These are phyloP conservation scores for Mortierella sp. DNA, from an alignment of 371 early-diverging fungal species.

Conservation along the genomic window DNA sequence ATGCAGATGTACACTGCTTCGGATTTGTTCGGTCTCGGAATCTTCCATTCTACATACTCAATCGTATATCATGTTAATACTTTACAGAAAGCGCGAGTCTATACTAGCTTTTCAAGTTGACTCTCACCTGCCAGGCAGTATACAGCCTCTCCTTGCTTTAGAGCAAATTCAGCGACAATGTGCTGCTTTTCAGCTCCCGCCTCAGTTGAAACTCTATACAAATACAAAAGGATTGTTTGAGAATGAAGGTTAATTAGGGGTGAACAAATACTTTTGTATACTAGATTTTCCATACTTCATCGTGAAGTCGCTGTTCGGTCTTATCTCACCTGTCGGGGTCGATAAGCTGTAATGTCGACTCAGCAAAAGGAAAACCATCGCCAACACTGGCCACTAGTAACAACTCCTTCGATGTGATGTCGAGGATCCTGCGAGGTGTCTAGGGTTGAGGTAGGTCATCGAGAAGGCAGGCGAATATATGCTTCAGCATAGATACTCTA, in stretches of 20 bases:
- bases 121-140: slow-evolving; percentile 32
- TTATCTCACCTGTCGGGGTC: slow-evolving; percentile 30
- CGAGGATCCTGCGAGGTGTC: slow-evolving; percentile 46
- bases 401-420: slow-evolving; percentile 33
- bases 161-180: slow-evolving; percentile 18
- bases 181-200: slow-evolving; percentile 19
- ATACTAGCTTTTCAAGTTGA: neutral
- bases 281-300: too few species aligned
- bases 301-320: neutral
- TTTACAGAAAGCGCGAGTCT: neutral
- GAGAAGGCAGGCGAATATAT: too few species aligned
- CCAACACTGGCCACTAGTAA: slow-evolving; percentile 31
- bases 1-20: slow-evolving; percentile 40
- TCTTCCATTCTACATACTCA: slow-evolving; percentile 34
- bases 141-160: slow-evolving; percentile 41
- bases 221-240: neutral
- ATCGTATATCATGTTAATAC: neutral
- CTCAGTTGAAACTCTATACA: slow-evolving; percentile 21
- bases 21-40: slow-evolving; percentile 33
- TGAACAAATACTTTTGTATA: neutral
- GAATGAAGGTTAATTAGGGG: neutral
- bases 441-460: neutral
- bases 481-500: too few species aligned
- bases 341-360: slow-evolving; percentile 28
- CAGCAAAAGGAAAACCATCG: slow-evolving; percentile 37